Percentiles rank a stretch among this genome's conserved stretches.
Evolutionary conservation across 441 rosid species (phyloP).

Genomic region (Syzygium malaccense): DNA sequence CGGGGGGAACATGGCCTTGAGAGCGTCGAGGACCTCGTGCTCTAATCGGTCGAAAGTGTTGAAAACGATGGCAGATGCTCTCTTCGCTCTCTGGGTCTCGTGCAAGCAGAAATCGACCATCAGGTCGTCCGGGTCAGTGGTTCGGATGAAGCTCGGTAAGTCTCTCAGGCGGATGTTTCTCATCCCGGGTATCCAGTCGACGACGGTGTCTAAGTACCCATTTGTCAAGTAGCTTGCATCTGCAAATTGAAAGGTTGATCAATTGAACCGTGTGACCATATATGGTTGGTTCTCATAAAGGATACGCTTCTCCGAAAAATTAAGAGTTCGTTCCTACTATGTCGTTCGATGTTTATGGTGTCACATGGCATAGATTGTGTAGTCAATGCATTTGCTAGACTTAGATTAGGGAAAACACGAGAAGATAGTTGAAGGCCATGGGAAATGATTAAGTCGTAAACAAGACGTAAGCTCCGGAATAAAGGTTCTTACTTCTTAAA

Average conservation of each 20-base stretch:
- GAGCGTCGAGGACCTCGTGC: neutral
- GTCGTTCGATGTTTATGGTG: no score
- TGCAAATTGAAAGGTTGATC: neutral
- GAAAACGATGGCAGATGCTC: neutral
- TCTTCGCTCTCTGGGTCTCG: neutral
- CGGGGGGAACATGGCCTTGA: neutral
- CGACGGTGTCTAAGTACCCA: neutral
- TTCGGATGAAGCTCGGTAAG: neutral
- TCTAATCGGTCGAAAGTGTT: conserved; percentile 7
- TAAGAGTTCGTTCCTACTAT: neutral
- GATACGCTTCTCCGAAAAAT: no score
- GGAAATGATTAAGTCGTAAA: no score
- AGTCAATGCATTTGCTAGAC: no score
- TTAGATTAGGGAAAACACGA: no score
- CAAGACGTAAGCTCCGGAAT: no score
- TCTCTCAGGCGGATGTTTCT: conserved; percentile 5
- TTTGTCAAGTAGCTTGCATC: neutral
- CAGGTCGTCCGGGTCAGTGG: neutral
- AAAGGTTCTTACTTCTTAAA: neutral
- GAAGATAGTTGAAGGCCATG: no score
- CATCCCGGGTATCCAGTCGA: conserved; percentile 7
- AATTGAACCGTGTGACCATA: neutral
- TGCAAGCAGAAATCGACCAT: neutral
- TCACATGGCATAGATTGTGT: no score
- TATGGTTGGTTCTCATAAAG: neutral